Conservation (phyloP, 108 stramenopile species). For the Stephanodiscus triporus region DNA sequence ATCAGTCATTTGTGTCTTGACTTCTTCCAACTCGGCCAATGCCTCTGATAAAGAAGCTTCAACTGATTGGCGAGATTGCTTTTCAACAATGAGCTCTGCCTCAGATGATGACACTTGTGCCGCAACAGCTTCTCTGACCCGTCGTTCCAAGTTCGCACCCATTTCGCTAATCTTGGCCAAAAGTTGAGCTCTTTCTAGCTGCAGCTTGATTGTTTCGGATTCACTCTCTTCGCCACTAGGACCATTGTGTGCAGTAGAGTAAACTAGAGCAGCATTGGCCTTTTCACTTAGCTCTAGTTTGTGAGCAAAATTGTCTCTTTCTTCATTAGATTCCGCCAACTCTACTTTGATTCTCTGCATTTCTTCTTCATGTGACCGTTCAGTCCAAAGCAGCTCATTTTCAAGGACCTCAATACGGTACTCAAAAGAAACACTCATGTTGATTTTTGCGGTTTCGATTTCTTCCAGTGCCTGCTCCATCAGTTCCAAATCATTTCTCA, state of each 20-base stretch:
- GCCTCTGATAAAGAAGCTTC: conserved; percentile 53
- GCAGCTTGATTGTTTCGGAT: conserved; percentile 60
- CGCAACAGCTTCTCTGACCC: conserved; percentile 69
- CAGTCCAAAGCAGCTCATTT: conserved; percentile 61
- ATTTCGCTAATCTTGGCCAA: conserved; percentile 66
- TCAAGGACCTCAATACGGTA: conserved; percentile 74
- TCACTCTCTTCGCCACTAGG: conserved; percentile 36
- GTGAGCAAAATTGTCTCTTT: conserved; percentile 68
- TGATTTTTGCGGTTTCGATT: conserved; percentile 61
- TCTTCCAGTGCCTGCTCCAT: conserved; percentile 78
- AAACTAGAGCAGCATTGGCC: conserved; percentile 66
- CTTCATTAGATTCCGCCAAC: conserved; percentile 61
- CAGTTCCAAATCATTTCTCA: conserved; percentile 69
- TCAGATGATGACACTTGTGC: conserved; percentile 68
- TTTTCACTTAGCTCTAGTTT: conserved; percentile 71
- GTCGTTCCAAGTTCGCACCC: conserved; percentile 60
- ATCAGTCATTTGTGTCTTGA: conserved; percentile 14
- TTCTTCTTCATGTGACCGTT: conserved; percentile 58
- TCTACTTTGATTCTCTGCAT: conserved; percentile 65
- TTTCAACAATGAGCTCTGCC: conserved; percentile 76
- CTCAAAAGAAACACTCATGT: conserved; percentile 63
- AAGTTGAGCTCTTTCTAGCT: conserved; percentile 78
- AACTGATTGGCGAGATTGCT: conserved; percentile 60
- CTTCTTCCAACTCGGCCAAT: conserved; percentile 57
- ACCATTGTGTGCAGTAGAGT: conserved; percentile 30